phyloP scores from a whole-genome alignment of 257 asterid species.

The Capsicum rhomboideum region DNA sequence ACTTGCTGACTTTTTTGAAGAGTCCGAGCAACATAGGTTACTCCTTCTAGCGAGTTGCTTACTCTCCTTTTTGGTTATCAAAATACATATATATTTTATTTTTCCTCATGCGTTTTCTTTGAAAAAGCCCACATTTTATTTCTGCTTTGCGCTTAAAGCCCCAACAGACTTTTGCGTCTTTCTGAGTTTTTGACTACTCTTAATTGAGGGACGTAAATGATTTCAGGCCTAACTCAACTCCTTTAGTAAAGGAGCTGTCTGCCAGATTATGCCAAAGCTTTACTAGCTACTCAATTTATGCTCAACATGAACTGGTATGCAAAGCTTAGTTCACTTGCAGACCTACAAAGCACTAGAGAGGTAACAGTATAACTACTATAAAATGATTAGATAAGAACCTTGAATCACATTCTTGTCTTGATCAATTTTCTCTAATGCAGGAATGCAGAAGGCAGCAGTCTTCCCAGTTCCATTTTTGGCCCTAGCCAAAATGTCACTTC shows the following conservation, averaged over 20 bases:
- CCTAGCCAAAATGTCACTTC: slow-evolving; percentile 86
- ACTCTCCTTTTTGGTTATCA: neutral
- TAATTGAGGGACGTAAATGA: neutral
- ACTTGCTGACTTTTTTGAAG: too few species aligned
- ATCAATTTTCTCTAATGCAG: slow-evolving; percentile 84
- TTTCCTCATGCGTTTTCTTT: neutral
- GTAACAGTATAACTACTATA: neutral
- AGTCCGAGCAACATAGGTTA: too few species aligned
- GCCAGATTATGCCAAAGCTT: neutral
- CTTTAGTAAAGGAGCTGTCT: neutral
- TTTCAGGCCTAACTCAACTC: neutral
- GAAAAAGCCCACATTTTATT: neutral
- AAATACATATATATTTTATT: neutral
- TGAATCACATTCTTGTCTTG: slow-evolving; percentile 76
- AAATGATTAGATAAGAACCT: slow-evolving; percentile 28
- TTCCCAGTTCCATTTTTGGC: slow-evolving; percentile 96
- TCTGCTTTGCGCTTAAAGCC: neutral
- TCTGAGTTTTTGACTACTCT: neutral
- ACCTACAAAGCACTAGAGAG: neutral
- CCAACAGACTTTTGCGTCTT: neutral
- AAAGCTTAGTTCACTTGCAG: neutral
- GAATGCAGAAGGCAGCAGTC: slow-evolving; percentile 91
- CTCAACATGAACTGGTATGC: neutral
- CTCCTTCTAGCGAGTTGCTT: neutral
- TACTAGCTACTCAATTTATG: neutral